Percentiles rank a stretch among this genome's conserved stretches.
These are phyloP conservation scores for Mrakiaceae sp. DNA, from an alignment of 1,284 basidiomycete genomes.

Conservation along the genomic window DNA sequence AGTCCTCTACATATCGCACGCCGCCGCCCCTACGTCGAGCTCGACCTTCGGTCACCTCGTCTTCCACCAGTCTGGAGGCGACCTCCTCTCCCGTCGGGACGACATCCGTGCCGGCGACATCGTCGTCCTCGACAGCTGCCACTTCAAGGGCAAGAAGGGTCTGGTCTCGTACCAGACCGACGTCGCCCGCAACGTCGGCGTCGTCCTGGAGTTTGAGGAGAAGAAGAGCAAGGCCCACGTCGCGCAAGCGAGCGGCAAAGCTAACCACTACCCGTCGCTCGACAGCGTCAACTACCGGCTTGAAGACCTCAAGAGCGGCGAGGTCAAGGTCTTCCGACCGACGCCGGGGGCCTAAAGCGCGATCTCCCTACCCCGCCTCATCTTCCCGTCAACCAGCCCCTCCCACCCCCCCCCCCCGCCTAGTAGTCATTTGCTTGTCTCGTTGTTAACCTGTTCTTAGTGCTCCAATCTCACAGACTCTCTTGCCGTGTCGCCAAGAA, in stretches of 20 bases:
- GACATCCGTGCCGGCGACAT: conserved; percentile 81
- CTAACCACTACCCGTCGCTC: conserved; percentile 6
- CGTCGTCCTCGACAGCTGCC: conserved; percentile 44
- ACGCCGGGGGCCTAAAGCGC: not conserved
- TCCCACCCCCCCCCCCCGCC: not conserved
- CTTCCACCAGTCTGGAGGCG: conserved; percentile 54
- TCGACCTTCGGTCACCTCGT: conserved; percentile 46
- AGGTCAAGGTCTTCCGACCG: conserved; percentile 47
- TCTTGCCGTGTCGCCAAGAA: too few relatives aligned
- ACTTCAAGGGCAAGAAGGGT: conserved; percentile 74
- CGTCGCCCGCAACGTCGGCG: conserved; percentile 53
- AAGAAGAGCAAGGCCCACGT: conserved; percentile 76
- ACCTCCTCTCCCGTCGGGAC: conserved; percentile 58
- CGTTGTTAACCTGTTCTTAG: not conserved
- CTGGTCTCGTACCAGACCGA: conserved; percentile 58
- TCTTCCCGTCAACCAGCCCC: too few relatives aligned
- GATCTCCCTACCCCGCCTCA: not conserved
- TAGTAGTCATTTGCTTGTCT: not conserved
- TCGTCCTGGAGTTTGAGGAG: conserved; percentile 66
- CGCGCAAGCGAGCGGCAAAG: conserved; percentile 52
- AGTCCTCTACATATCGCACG: conserved; percentile 37
- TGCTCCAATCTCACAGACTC: too few relatives aligned
- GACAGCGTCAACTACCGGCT: conserved; percentile 52
- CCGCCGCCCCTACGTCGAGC: conserved; percentile 39
- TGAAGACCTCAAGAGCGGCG: conserved; percentile 78